Conservation (phyloP, 805 yeast genomes). For the Pichia manshurica region DNA sequence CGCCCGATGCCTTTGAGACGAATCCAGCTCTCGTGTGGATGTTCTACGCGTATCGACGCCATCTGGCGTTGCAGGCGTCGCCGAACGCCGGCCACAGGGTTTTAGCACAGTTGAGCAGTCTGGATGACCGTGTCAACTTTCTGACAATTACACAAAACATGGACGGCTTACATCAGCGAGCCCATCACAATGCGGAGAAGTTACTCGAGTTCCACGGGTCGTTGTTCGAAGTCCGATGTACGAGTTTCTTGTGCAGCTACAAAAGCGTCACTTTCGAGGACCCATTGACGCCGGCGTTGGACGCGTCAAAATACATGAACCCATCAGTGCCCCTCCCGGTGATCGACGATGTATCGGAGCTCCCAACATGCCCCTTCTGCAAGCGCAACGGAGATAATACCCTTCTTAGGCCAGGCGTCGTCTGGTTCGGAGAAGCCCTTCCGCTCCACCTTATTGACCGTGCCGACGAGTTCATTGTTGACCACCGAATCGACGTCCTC, state of each 20-base stretch:
- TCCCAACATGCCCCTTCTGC: slow-evolving; percentile 79
- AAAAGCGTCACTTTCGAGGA: slow-evolving; percentile 40
- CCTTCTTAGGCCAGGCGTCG: slow-evolving; percentile 79
- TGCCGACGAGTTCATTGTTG: slow-evolving; percentile 66
- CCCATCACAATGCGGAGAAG: slow-evolving; percentile 49
- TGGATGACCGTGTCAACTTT: slow-evolving; percentile 32
- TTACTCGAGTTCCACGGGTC: slow-evolving; percentile 76
- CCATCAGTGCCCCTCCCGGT: slow-evolving; percentile 23
- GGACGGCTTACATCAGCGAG: slow-evolving; percentile 66
- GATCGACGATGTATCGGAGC: slow-evolving; percentile 39
- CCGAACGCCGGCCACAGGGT: slow-evolving; percentile 77
- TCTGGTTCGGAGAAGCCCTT: slow-evolving; percentile 91
- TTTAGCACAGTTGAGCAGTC: slow-evolving; percentile 53
- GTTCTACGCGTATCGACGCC: slow-evolving; percentile 68
- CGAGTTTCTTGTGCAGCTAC: slow-evolving; percentile 67
- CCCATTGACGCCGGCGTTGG: slow-evolving; percentile 47
- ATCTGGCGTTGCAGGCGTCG: slow-evolving; percentile 53
- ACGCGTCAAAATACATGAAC: slow-evolving; percentile 12
- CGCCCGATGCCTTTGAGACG: slow-evolving; percentile 80
- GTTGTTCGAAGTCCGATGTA: slow-evolving; percentile 66
- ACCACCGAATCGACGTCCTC: slow-evolving; percentile 58
- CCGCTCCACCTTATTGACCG: slow-evolving; percentile 56
- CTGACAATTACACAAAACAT: slow-evolving; percentile 79
- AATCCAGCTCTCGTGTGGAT: slow-evolving; percentile 92
- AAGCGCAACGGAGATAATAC: too few species aligned